phyloP scores from a whole-genome alignment of 768 basidiomycete species.

The Boletus coccyginus region DNA sequence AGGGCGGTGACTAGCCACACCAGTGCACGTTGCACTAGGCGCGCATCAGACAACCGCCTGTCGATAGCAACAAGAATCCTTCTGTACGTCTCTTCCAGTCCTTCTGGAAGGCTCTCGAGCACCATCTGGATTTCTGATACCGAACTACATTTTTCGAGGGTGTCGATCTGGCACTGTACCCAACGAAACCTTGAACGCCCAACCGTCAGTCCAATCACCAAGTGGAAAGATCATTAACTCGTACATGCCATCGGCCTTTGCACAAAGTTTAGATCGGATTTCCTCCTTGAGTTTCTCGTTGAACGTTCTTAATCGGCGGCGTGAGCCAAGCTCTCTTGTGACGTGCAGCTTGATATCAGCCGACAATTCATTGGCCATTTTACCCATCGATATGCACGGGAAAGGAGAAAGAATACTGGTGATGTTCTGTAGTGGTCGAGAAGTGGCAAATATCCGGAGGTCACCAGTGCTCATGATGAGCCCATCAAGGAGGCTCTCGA shows the following conservation, averaged over 20 bases:
- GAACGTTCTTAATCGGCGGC: background rate
- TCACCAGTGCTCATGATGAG: background rate
- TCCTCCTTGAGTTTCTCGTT: background rate
- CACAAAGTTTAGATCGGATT: slow-evolving; percentile 1
- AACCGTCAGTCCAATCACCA: background rate
- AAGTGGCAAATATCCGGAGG: slow-evolving; percentile 9
- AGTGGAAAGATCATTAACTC: background rate
- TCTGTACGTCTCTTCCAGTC: slow-evolving; percentile 16
- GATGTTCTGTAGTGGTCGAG: slow-evolving; percentile 6
- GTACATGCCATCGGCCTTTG: slow-evolving; percentile 18
- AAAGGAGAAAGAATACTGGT: background rate
- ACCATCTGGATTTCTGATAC: background rate
- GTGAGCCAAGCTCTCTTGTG: slow-evolving; percentile 4
- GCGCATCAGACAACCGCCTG: background rate
- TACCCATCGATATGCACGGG: slow-evolving; percentile 8
- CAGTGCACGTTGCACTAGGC: slow-evolving; percentile 1
- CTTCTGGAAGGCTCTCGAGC: slow-evolving; percentile 1
- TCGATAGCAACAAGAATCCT: slow-evolving; percentile 11
- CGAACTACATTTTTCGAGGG: background rate
- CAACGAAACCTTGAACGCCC: background rate
- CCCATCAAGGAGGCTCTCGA: slow-evolving; percentile 2
- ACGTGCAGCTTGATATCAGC: slow-evolving; percentile 8
- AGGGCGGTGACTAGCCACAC: slow-evolving; percentile 6
- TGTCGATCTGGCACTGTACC: background rate
- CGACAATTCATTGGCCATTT: background rate